These are phyloP conservation scores for Phaeolepiota aurea DNA, from an alignment of 768 basidiomycete species.

Conservation along the genomic window DNA sequence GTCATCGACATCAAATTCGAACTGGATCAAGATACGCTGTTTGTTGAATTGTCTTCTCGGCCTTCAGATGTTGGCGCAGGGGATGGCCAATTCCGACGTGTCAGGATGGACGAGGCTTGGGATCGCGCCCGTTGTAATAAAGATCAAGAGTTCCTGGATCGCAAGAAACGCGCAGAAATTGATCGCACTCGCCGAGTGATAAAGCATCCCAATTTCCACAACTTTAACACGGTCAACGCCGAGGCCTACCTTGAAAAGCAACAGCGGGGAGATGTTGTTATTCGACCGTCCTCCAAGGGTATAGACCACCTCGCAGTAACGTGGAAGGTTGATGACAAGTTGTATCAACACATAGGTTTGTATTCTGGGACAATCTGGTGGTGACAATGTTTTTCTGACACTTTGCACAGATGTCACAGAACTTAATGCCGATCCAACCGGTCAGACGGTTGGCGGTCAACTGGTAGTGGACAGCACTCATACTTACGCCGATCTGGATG, in stretches of 20 bases:
- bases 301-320: constrained; percentile 91
- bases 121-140: constrained; percentile 55
- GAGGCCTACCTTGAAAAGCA: constrained; percentile 85
- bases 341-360: constrained; percentile 95
- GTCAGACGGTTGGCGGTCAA: constrained; percentile 53
- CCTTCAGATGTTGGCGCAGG: constrained; percentile 51
- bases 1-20: constrained; percentile 67
- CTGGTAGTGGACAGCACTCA: constrained; percentile 73
- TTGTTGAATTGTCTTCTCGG: constrained; percentile 70
- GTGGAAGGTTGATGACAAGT: constrained; percentile 95
- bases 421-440: constrained; percentile 65
- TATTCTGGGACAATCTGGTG: constrained; percentile 5
- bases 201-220: constrained; percentile 97
- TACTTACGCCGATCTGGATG: constrained; percentile 89
- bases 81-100: constrained; percentile 53
- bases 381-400: no score
- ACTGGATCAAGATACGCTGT: constrained; percentile 51
- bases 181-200: constrained; percentile 79
- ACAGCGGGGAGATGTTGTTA: constrained; percentile 92
- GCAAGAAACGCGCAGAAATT: constrained; percentile 81
- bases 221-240: constrained; percentile 84
- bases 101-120: constrained; percentile 55
- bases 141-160: constrained; percentile 63
- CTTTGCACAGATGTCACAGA: constrained; percentile 86
- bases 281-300: constrained; percentile 93